phyloP scores from a whole-genome alignment of 768 basidiomycete species.

The Tubosaeta sp. region DNA sequence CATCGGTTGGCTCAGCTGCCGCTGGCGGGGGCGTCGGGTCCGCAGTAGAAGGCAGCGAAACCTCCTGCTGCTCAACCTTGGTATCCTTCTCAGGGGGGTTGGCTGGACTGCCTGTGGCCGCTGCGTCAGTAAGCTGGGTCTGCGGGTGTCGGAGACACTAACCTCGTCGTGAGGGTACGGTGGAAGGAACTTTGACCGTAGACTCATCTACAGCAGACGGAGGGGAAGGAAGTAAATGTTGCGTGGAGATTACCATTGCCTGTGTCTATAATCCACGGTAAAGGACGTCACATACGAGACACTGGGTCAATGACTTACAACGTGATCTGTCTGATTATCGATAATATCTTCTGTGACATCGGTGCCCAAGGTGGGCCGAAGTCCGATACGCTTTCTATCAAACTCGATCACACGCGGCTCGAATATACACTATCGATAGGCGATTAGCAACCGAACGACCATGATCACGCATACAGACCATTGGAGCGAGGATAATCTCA shows the following conservation, averaged over 20 bases:
- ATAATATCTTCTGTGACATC: constrained; percentile 77
- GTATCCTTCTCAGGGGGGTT: constrained; percentile 23
- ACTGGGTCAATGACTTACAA: constrained; percentile 34
- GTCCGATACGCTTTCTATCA: constrained; percentile 60
- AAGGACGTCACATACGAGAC: background rate
- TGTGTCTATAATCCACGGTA: constrained; percentile 55
- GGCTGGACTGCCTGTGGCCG: constrained; percentile 18
- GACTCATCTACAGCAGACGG: constrained; percentile 27
- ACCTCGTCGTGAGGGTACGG: constrained; percentile 28
- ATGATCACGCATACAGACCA: constrained; percentile 50
- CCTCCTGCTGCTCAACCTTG: constrained; percentile 34
- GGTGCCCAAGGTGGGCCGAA: constrained; percentile 44
- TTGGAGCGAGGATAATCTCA: constrained; percentile 90
- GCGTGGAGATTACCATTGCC: constrained; percentile 89
- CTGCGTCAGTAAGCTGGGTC: background rate
- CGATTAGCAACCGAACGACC: background rate
- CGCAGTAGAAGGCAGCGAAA: constrained; percentile 30
- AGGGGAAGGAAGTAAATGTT: constrained; percentile 59
- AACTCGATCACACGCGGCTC: constrained; percentile 93
- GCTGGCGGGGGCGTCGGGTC: constrained; percentile 29
- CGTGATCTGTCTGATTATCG: constrained; percentile 48
- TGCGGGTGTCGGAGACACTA: background rate
- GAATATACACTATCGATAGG: constrained; percentile 69
- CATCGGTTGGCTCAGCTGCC: constrained; percentile 15
- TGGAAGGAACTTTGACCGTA: constrained; percentile 17